A percentile compares a stretch with the other conserved stretches of the same genome.
Evolutionary conservation across 306 rosid genomes (phyloP).

Genomic region (Vigna radiata): DNA sequence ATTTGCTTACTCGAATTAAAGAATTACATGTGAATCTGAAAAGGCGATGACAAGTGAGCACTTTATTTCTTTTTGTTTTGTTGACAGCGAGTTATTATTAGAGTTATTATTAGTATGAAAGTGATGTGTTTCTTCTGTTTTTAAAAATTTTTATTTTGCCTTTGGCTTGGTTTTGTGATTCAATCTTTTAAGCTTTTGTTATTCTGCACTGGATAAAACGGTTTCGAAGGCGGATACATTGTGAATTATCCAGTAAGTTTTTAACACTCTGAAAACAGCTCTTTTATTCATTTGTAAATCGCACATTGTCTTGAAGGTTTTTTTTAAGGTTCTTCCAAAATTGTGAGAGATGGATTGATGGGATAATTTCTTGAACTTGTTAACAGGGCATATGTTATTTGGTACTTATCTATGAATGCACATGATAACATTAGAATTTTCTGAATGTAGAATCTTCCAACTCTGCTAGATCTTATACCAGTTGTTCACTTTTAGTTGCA

Average conservation of each 20-base stretch:
- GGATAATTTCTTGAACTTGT: constrained; percentile 10
- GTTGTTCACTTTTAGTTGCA: constrained; percentile 52
- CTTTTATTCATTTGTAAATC: too few relatives aligned
- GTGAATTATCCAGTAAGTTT: constrained; percentile 66
- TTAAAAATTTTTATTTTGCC: neutral
- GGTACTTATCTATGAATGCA: constrained; percentile 14
- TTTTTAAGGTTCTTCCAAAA: constrained; percentile 27
- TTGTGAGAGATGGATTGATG: constrained; percentile 22
- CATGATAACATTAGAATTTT: constrained; percentile 14
- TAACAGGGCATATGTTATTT: constrained; percentile 22
- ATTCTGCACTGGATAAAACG: constrained; percentile 36
- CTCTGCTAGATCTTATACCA: constrained; percentile 19
- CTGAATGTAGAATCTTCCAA: neutral
- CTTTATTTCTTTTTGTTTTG: neutral
- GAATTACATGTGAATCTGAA: constrained; percentile 11
- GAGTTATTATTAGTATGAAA: too few relatives aligned
- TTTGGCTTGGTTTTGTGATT: neutral
- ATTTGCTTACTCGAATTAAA: constrained; percentile 3
- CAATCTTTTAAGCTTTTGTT: neutral
- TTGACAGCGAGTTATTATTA: too few relatives aligned
- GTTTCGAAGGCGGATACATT: constrained; percentile 65
- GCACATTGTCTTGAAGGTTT: too few relatives aligned
- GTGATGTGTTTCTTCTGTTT: neutral
- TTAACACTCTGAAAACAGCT: constrained; percentile 11
- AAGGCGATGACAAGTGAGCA: neutral